These are phyloP conservation scores for Mycocentrospora acerina DNA, from an alignment of 2,329 filamentous ascomycete species.

Conservation along the genomic window DNA sequence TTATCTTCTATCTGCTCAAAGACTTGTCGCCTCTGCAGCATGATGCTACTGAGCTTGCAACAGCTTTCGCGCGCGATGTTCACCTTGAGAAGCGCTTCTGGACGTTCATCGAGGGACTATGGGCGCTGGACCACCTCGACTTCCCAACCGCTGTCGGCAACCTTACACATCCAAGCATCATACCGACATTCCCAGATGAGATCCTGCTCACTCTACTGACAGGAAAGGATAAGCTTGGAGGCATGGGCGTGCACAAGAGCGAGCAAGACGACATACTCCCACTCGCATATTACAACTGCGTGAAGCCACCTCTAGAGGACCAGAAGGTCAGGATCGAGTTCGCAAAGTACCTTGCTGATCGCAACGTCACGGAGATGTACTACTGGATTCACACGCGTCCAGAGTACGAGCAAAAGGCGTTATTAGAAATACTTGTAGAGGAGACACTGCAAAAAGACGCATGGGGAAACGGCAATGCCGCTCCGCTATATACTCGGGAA, in stretches of 20 bases:
- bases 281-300: conserved; percentile 76
- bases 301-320: conserved; percentile 70
- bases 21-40: conserved; percentile 61
- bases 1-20: conserved; percentile 81
- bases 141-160: conserved; percentile 69
- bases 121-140: conserved; percentile 73
- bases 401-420: conserved; percentile 59
- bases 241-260: conserved; percentile 31
- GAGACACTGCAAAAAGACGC: conserved; percentile 25
- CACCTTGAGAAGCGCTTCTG: conserved; percentile 75
- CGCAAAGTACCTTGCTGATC: conserved; percentile 67
- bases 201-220: conserved; percentile 71
- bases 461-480: conserved; percentile 10
- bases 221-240: conserved; percentile 18
- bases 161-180: conserved; percentile 76
- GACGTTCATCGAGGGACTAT: conserved; percentile 79
- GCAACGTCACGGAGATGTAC: conserved; percentile 71
- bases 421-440: conserved; percentile 67
- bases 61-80: conserved; percentile 62
- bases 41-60: conserved; percentile 53
- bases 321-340: conserved; percentile 64
- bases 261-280: conserved; percentile 53
- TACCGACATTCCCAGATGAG: conserved; percentile 80
- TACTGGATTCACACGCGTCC: conserved; percentile 69
- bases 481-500: conserved; percentile 42